phyloP scores from a whole-genome alignment of 805 yeast genomes.

The Lipomyces chichibuensis region DNA sequence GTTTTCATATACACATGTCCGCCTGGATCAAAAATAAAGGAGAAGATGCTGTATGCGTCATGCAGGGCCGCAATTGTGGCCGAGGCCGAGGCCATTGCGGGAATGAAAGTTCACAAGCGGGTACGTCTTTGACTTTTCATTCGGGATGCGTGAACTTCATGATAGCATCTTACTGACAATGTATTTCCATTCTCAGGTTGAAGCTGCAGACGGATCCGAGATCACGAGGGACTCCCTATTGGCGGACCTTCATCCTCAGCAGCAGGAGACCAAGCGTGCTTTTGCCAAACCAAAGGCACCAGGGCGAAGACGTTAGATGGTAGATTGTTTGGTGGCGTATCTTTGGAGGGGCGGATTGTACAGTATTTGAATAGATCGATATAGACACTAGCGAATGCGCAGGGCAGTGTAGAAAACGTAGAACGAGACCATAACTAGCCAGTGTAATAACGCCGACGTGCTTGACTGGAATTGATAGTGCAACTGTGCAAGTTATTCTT shows the following conservation, averaged over 20 bases:
- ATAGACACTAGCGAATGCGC: neutral
- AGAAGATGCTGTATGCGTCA: constrained; percentile 91
- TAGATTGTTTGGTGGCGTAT: neutral
- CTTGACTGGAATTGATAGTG: too few species aligned
- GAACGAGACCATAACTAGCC: too few species aligned
- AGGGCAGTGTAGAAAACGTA: too few species aligned
- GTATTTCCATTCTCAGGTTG: constrained; percentile 31
- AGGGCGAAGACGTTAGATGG: constrained; percentile 29
- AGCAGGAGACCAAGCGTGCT: constrained; percentile 13
- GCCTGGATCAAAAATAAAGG: constrained; percentile 82
- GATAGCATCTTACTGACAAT: neutral
- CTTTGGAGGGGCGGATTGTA: neutral
- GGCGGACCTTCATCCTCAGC: constrained; percentile 31
- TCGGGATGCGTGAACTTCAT: neutral
- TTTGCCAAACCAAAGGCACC: constrained; percentile 37
- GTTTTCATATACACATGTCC: constrained; percentile 86
- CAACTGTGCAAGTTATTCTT: too few species aligned
- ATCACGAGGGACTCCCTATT: constrained; percentile 26
- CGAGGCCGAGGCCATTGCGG: constrained; percentile 36
- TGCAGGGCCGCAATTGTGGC: constrained; percentile 51
- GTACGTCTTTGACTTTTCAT: constrained; percentile 29
- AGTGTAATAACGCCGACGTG: too few species aligned
- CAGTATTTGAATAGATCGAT: neutral
- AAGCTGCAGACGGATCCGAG: constrained; percentile 40
- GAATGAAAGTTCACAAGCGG: constrained; percentile 32